Conservation (phyloP, 495 filamentous ascomycete genomes). For the Aspergillus bertholletiae region DNA sequence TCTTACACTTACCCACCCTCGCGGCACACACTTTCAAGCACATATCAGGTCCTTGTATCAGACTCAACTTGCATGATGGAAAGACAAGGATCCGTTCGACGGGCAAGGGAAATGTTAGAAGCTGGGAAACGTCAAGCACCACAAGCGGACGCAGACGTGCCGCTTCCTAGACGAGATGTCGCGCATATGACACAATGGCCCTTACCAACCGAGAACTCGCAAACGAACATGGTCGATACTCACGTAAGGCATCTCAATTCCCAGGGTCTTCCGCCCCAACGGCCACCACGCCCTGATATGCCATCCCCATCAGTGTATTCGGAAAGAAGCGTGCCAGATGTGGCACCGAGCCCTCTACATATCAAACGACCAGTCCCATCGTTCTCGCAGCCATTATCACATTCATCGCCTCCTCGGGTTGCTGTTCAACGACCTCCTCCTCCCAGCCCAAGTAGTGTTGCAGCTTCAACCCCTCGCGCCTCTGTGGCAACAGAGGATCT, state of each 20-base stretch:
- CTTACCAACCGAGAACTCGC: constrained; percentile 39
- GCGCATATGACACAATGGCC: constrained; percentile 35
- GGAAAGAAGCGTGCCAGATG: constrained; percentile 51
- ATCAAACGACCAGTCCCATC: constrained; percentile 46
- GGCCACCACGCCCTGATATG: constrained; percentile 59
- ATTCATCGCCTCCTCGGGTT: constrained; percentile 19
- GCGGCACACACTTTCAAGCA: constrained; percentile 16
- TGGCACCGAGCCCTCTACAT: constrained; percentile 41
- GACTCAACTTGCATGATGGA: constrained; percentile 3
- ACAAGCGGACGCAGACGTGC: constrained; percentile 12
- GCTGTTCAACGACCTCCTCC: constrained; percentile 29
- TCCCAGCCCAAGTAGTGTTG: constrained; percentile 29
- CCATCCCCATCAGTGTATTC: constrained; percentile 41
- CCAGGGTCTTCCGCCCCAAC: constrained; percentile 58
- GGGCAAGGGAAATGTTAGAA: constrained; percentile 50
- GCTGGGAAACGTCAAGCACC: constrained; percentile 41
- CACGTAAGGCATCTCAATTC: constrained; percentile 42
- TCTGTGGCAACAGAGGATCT: constrained; percentile 31
- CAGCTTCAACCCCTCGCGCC: constrained; percentile 24
- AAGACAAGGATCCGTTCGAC: constrained; percentile 43
- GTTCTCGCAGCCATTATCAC: constrained; percentile 47
- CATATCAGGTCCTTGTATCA: constrained; percentile 11
- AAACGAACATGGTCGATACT: constrained; percentile 27
- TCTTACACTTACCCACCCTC: neutral
- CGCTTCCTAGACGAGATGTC: constrained; percentile 18